Conservation (phyloP, 805 yeast species). For the Yarrowia divulgata region DNA sequence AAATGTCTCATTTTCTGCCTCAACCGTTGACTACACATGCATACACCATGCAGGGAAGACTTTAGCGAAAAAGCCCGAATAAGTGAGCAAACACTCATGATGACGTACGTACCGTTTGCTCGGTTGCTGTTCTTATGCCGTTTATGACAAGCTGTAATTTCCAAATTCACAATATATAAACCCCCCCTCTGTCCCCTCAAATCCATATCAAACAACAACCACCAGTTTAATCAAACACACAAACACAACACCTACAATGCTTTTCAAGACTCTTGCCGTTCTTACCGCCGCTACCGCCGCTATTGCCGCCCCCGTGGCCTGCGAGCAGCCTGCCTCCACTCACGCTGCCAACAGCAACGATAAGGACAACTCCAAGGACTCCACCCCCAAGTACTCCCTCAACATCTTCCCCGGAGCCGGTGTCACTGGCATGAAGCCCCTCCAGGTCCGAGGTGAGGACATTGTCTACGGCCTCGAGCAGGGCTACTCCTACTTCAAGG, state of each 20-base stretch:
- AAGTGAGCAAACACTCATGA: neutral
- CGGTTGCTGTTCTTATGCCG: neutral
- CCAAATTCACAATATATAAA: slow-evolving; percentile 1
- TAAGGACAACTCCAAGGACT: no score
- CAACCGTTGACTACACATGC: neutral
- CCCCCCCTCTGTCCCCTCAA: neutral
- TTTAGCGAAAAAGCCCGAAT: neutral
- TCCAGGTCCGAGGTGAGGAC: slow-evolving; percentile 16
- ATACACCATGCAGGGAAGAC: neutral
- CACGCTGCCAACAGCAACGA: neutral
- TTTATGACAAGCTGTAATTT: neutral
- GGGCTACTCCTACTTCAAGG: slow-evolving; percentile 21
- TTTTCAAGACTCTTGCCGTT: slow-evolving; percentile 19
- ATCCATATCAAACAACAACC: slow-evolving; percentile 5
- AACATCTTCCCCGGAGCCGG: slow-evolving; percentile 21
- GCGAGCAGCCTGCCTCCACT: neutral
- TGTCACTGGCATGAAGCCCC: slow-evolving; percentile 16
- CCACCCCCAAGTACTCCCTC: slow-evolving; percentile 20
- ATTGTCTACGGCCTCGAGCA: slow-evolving; percentile 18
- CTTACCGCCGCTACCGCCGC: slow-evolving; percentile 15
- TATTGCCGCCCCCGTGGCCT: slow-evolving; percentile 16
- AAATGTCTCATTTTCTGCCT: slow-evolving; percentile 5
- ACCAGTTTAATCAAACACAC: neutral
- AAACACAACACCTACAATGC: slow-evolving; percentile 2
- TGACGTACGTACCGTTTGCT: neutral